Percentiles rank a stretch among this genome's conserved stretches.
These are phyloP conservation scores for Williopsis jadinii DNA, from an alignment of 1,139 yeast species.

Conservation along the genomic window DNA sequence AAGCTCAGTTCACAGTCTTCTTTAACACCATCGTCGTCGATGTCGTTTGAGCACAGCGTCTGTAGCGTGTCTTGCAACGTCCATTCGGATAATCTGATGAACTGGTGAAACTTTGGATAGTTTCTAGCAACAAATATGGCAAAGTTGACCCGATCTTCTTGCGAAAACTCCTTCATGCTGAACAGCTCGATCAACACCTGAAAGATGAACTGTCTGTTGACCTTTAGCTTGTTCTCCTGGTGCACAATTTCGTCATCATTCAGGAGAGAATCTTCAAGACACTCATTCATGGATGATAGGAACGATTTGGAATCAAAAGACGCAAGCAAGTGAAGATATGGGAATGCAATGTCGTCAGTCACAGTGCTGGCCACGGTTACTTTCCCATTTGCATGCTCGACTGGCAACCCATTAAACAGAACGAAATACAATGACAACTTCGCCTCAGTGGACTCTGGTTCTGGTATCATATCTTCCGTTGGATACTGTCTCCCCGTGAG, in stretches of 20 bases:
- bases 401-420: conserved; percentile 43
- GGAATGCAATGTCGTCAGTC: conserved; percentile 42
- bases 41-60: conserved; percentile 40
- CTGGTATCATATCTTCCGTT: conserved; percentile 46
- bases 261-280: conserved; percentile 64
- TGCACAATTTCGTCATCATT: conserved; percentile 40
- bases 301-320: conserved; percentile 47
- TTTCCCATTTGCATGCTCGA: conserved; percentile 25
- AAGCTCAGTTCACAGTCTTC: conserved; percentile 71
- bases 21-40: conserved; percentile 26
- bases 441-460: conserved; percentile 30
- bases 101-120: conserved; percentile 75
- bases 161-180: conserved; percentile 11
- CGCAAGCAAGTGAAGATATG: conserved; percentile 47
- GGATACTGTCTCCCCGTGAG: conserved; percentile 80
- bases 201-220: conserved; percentile 22
- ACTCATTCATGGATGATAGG: conserved; percentile 64
- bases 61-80: conserved; percentile 41
- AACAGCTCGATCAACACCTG: conserved; percentile 22
- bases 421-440: conserved; percentile 45
- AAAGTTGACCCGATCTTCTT: conserved; percentile 32
- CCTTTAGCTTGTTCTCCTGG: conserved; percentile 16
- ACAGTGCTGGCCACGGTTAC: conserved; percentile 24
- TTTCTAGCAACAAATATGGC: conserved; percentile 71
- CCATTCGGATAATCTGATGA: conserved; percentile 60